Evolutionary conservation across 1,139 yeast species (phyloP).

Genomic region (Zygoascus meyerae): DNA sequence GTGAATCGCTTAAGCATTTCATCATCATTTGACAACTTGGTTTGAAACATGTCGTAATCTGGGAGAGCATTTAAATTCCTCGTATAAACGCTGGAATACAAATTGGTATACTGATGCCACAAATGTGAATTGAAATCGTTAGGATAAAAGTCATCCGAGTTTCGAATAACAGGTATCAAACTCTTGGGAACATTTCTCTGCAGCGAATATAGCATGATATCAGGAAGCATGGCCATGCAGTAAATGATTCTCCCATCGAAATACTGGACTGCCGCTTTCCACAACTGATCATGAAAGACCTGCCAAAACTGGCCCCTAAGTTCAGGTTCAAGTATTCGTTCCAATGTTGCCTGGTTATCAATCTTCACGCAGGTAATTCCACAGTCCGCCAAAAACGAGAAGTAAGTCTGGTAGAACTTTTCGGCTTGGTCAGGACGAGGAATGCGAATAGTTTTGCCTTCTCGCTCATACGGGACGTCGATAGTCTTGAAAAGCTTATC

Average conservation of each 20-base stretch:
- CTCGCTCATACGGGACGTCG: slow-evolving; percentile 4
- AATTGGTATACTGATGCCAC: slow-evolving; percentile 32
- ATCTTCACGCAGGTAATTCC: slow-evolving; percentile 30
- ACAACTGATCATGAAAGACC: slow-evolving; percentile 28
- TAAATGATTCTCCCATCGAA: slow-evolving; percentile 28
- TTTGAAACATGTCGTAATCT: slow-evolving; percentile 34
- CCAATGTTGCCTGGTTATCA: slow-evolving; percentile 29
- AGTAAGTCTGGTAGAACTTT: slow-evolving; percentile 28
- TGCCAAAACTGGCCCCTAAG: slow-evolving; percentile 20
- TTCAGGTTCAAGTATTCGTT: slow-evolving; percentile 21
- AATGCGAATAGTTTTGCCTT: slow-evolving; percentile 10
- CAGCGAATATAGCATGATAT: slow-evolving; percentile 23
- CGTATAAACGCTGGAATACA: slow-evolving; percentile 26
- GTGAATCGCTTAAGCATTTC: slow-evolving; percentile 13
- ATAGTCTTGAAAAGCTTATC: slow-evolving; percentile 21
- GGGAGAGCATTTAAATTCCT: slow-evolving; percentile 24
- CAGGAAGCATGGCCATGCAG: slow-evolving; percentile 31
- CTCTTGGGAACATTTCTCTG: slow-evolving; percentile 1
- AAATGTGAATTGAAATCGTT: slow-evolving; percentile 24
- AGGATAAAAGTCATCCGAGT: slow-evolving; percentile 31
- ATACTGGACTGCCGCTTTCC: slow-evolving; percentile 19
- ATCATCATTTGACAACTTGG: slow-evolving; percentile 15
- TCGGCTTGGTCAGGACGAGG: slow-evolving; percentile 18
- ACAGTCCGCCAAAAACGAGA: slow-evolving; percentile 21
- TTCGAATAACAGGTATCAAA: slow-evolving; percentile 26